Evolutionary conservation across 768 basidiomycete species (phyloP), one percentile per base, ranked within the genome.

Genomic region (Agaricus sinodeliciosus): DNA sequence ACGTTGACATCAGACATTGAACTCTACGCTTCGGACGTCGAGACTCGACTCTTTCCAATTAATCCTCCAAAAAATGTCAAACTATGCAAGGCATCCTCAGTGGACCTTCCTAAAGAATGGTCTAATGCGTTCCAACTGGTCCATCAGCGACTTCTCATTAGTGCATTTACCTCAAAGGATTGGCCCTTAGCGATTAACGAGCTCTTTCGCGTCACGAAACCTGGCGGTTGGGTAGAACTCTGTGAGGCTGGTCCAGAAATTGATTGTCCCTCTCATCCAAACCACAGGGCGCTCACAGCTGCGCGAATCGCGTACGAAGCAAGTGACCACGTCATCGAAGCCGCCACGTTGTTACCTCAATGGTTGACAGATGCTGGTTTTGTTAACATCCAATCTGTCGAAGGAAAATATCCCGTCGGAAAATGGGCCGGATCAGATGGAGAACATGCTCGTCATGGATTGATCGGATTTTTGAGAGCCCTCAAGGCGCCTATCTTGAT

Each of bases 11-110:
- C 31, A 27, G 43, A 40, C n/a, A 50, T 59, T 2, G 52, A 57
- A n/a, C 46, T 61, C 16, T 55, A 58, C 26, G 60, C 59, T 26
- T 45, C 62, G 36, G 63, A 64, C 51, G 58, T 61, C 36, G 55
- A 58, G 31, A 54, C 55, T 3, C 52, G 60, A 9, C 56, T 61
- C 34, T 64, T 64, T 51, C 61, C 62, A 3, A 43, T 28, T 15
- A 40, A 57, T 28, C 48, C 48, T 15, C 56, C 42, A 4, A 9
- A 28, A 1, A 57, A 57, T 11, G 35, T 57, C 39, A 53, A 48
- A n/a, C 53, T 57, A 34, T 57, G 44, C 25, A 41, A 43, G 13
- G 46, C 37, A 9, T 48, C 51, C 9, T 51, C 45, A 11, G 49
- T 48, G 18, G 43, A 47, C n/a, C 48, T 54, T 36, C 56, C 56